Percentiles rank a stretch among this genome's conserved stretches.
These are phyloP conservation scores for Ochetophila trinervis DNA, from an alignment of 306 rosid genomes.

Conservation along the genomic window DNA sequence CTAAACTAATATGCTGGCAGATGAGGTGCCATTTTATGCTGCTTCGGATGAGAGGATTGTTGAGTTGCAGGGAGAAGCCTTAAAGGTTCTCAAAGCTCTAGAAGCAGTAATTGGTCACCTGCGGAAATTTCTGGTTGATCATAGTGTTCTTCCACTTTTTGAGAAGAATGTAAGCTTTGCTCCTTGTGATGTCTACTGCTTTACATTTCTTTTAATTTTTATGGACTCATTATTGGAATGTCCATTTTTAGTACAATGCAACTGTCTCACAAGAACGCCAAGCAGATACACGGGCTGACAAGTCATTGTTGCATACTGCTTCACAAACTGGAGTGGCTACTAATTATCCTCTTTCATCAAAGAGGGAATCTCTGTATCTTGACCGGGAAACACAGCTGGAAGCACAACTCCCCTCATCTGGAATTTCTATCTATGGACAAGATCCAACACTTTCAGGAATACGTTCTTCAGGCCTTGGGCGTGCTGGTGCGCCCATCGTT, in stretches of 20 bases:
- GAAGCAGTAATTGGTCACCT: slow-evolving; percentile 89
- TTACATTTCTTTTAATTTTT: slow-evolving; percentile 5
- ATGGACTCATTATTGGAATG: slow-evolving; percentile 15
- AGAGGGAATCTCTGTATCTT: slow-evolving; percentile 62
- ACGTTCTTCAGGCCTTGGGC: slow-evolving; percentile 74
- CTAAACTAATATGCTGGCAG: slow-evolving; percentile 34
- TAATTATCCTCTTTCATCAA: slow-evolving; percentile 51
- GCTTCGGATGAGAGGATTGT: slow-evolving; percentile 88
- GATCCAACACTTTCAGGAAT: slow-evolving; percentile 62
- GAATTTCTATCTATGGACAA: slow-evolving; percentile 65
- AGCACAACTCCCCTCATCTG: slow-evolving; percentile 58
- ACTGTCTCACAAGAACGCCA: slow-evolving; percentile 70
- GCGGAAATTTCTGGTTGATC: slow-evolving; percentile 94
- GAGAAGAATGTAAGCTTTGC: slow-evolving; percentile 76
- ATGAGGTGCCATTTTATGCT: slow-evolving; percentile 87
- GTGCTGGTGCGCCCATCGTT: slow-evolving; percentile 69
- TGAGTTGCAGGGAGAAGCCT: slow-evolving; percentile 88
- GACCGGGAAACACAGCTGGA: slow-evolving; percentile 76
- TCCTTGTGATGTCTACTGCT: background rate
- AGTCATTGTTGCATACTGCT: slow-evolving; percentile 46
- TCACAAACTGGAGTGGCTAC: slow-evolving; percentile 53
- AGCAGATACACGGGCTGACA: slow-evolving; percentile 67
- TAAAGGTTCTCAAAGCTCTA: slow-evolving; percentile 78
- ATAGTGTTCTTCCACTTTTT: slow-evolving; percentile 91
- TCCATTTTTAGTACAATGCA: slow-evolving; percentile 45